Evolutionary conservation across 2,329 filamentous ascomycete genomes (phyloP), one percentile per base, ranked within the genome.

Genomic region (Monilinia fructigena): DNA sequence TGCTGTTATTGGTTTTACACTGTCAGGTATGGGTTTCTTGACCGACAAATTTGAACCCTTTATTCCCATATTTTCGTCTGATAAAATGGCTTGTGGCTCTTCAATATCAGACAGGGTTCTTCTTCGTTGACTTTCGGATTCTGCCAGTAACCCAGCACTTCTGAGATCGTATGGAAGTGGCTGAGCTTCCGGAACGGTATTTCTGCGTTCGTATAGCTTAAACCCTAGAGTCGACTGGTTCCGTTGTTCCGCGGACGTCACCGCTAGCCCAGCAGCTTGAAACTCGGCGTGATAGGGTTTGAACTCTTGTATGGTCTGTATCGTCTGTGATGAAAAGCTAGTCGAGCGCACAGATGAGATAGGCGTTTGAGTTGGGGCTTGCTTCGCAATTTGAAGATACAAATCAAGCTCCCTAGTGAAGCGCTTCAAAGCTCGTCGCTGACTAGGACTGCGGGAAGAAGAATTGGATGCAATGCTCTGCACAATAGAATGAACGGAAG

Each of bases 241-340:
- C 26, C 60, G 66, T 74, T 80, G 81, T 70, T 81, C 84, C 67
- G 69, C 77, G 68, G 85, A 85, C 14, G 85, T 86, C 1, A 87
- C 81, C 2, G 84, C 83, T 60, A 87, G 77, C 1, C 84, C 83
- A 64, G 82, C 84, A 66, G 79, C 79, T 66, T 77, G 77, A 68
- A 87, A 86, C 68, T 87, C 80, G 4, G 80, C 76, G 56, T 79
- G 80, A 71, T 82, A 87, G 2, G 84, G 84, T 35, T 85, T 72
- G 3, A 87, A 75, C 40, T 82, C 82, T 35, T 80, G 78, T 23
- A 87, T 78, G 3, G 85, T 86, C 66, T 81, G 78, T 26, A 87
- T 78, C 2, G 85, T 86, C 67, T 81, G 79, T 5, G 68, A 55
- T 81, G 75, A 53, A 80, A 85, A 59, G 18, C 67, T 71, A 14